Base-by-base conservation (phyloP, 2,329 filamentous ascomycete genomes). In the Stagonosporopsis rhizophila region DNA sequence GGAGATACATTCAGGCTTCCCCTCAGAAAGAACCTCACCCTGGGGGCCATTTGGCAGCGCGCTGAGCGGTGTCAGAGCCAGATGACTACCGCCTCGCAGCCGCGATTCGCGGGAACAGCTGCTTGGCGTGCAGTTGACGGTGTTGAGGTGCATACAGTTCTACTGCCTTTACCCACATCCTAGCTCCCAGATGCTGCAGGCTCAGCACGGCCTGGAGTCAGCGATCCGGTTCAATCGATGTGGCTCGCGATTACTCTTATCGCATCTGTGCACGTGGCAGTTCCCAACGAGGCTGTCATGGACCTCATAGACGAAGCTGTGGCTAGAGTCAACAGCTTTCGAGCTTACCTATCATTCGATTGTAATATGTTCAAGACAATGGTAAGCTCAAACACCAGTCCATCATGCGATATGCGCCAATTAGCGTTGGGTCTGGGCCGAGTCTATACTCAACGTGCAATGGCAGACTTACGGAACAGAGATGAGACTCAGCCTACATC, bases 81-180 rank as follows among this genome's bases (percentile, higher is more conserved):
- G 28, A 32, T 44, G 41, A 28, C 15, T 30, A n/a, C 25, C 17
- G 11, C 8, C 12, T 32, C 14, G 27, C 30, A 15, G 9, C 37
- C 8, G 14, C 40, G 32, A 55, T 39, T 49, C 27, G 45, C 28
- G 27, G 39, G 12, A 40, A 20, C 34, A 35, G n/a, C 12, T 17
- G 4, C 45, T 49, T 55, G 40, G 45, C 52, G 40, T 49, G 25
- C 19, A 45, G 39, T 55, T 6, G 34, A 49, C 41, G 37, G 22
- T 34, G 37, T 30, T 39, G 44, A 20, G n/a, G 4, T 44, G 52
- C 44, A 39, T 54, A 39, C 32, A 45, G 20, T 44, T 44, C 19
- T 27, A 39, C n/a, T 35, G 44, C 39, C 15, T 20, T 25, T n/a
- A 27, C 19, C 52, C 25, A 20, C 39, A 34, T 48, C 39, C 32